phyloP scores from a whole-genome alignment of 2,329 filamentous ascomycete genomes.

The Thielaviopsis euricoi region DNA sequence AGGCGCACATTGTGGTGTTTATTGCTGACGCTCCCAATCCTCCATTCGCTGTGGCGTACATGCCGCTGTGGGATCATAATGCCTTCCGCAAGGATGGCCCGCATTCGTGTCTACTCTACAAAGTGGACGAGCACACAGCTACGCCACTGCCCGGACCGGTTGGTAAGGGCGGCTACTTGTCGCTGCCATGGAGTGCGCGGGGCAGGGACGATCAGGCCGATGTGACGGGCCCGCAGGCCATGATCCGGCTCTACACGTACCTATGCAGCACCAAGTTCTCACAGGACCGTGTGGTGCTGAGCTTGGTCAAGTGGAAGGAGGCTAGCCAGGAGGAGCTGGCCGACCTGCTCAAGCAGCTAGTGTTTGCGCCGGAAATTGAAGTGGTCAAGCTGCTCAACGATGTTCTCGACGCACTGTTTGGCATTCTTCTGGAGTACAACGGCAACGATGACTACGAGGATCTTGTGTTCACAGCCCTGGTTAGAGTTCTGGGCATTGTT shows the following conservation, averaged over 20 bases:
- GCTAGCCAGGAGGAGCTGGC: conserved; percentile 54
- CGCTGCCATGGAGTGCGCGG: conserved; percentile 60
- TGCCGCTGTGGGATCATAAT: conserved; percentile 83
- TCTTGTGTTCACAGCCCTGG: conserved; percentile 75
- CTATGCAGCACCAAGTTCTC: conserved; percentile 91
- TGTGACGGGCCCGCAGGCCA: conserved; percentile 63
- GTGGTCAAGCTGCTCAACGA: conserved; percentile 85
- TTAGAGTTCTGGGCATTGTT: conserved; percentile 81
- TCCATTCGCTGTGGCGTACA: conserved; percentile 80
- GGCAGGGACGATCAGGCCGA: conserved; percentile 54
- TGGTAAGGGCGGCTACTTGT: conserved; percentile 76
- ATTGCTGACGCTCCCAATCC: conserved; percentile 72
- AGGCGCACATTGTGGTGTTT: conserved; percentile 77
- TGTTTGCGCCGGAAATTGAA: conserved; percentile 93
- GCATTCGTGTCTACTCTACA: conserved; percentile 70
- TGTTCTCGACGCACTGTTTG: conserved; percentile 81
- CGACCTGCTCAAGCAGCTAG: conserved; percentile 60
- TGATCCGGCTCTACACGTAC: conserved; percentile 65
- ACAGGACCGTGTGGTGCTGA: conserved; percentile 73
- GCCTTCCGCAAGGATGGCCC: conserved; percentile 78
- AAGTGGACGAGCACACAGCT: conserved; percentile 79
- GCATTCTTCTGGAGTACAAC: conserved; percentile 78
- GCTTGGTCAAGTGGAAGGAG: conserved; percentile 75
- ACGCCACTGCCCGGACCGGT: conserved; percentile 40
- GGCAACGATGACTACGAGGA: conserved; percentile 88